These are phyloP conservation scores for Tricholoma furcatifolium DNA, from an alignment of 768 basidiomycete genomes.

Conservation along the genomic window DNA sequence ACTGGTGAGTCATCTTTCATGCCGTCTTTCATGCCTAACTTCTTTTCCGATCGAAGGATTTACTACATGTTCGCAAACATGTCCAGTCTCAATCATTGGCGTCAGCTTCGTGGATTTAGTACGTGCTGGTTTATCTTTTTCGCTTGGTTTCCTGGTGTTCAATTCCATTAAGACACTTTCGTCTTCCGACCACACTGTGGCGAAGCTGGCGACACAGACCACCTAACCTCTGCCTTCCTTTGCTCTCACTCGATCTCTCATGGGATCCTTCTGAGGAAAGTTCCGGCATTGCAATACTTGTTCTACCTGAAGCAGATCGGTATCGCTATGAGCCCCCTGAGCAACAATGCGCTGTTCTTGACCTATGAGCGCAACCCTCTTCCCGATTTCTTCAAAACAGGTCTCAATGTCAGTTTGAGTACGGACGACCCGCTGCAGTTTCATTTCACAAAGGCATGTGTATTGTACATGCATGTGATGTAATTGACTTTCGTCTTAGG, in stretches of 20 bases:
- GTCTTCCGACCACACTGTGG: slow-evolving; percentile 96
- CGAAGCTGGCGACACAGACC: slow-evolving; percentile 98
- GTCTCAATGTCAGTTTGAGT: slow-evolving; percentile 93
- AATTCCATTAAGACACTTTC: slow-evolving; percentile 71
- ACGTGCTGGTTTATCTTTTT: slow-evolving; percentile 7
- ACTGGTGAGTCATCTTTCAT: slow-evolving; percentile 61
- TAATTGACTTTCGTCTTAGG: slow-evolving; percentile 43
- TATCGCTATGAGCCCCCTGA: slow-evolving; percentile 96
- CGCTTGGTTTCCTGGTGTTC: not conserved
- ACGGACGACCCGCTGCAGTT: slow-evolving; percentile 97
- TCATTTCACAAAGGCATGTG: slow-evolving; percentile 90
- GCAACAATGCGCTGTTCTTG: slow-evolving; percentile 96
- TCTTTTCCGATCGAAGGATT: slow-evolving; percentile 49
- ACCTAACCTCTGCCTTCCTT: slow-evolving; percentile 93
- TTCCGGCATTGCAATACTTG: slow-evolving; percentile 94
- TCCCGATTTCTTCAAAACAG: slow-evolving; percentile 95
- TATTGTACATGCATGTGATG: not conserved
- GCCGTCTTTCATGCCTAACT: not conserved
- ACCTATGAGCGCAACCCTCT: slow-evolving; percentile 97
- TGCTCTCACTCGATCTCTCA: slow-evolving; percentile 98
- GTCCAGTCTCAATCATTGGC: slow-evolving; percentile 92
- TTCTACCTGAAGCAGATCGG: slow-evolving; percentile 99
- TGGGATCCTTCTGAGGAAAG: slow-evolving; percentile 97
- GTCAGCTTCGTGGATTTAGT: slow-evolving; percentile 89
- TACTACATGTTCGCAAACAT: slow-evolving; percentile 99